Conservation (phyloP, 1,284 basidiomycete genomes). For the Trametes sp. region DNA sequence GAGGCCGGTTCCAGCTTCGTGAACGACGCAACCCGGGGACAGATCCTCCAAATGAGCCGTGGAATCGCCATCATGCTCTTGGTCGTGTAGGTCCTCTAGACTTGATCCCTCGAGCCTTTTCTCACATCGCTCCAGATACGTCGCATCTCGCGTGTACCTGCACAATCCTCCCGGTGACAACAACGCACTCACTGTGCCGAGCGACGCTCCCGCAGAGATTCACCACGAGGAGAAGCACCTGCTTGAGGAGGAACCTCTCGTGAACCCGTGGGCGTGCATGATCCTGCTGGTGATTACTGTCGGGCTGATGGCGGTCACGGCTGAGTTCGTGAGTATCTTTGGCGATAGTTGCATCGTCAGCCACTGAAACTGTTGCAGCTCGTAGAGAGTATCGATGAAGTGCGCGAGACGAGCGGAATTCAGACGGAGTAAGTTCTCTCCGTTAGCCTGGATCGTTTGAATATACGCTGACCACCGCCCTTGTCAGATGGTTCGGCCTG, state of each 20-base stretch:
- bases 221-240: slow-evolving; percentile 53
- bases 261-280: slow-evolving; percentile 68
- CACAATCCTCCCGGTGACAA: slow-evolving; percentile 72
- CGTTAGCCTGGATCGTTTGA: not conserved
- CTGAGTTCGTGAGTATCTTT: slow-evolving; percentile 62
- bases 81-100: slow-evolving; percentile 52
- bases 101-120: not conserved
- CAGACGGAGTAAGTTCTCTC: slow-evolving; percentile 53
- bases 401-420: slow-evolving; percentile 52
- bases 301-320: slow-evolving; percentile 68
- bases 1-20: slow-evolving; percentile 38
- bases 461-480: slow-evolving; percentile 1
- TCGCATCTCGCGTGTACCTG: slow-evolving; percentile 69
- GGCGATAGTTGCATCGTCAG: not conserved
- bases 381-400: slow-evolving; percentile 65
- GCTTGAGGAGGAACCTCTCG: slow-evolving; percentile 55
- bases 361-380: slow-evolving; percentile 47
- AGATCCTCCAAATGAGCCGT: slow-evolving; percentile 65
- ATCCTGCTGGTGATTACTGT: slow-evolving; percentile 59
- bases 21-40: slow-evolving; percentile 29
- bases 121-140: slow-evolving; percentile 51
- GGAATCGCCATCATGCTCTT: slow-evolving; percentile 68
- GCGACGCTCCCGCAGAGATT: slow-evolving; percentile 53
- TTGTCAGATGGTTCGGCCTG: slow-evolving; percentile 69
- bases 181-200: slow-evolving; percentile 51